These are phyloP conservation scores for Rhizophagus sp. DNA, from an alignment of 192 early-diverging fungal genomes.

Conservation along the genomic window DNA sequence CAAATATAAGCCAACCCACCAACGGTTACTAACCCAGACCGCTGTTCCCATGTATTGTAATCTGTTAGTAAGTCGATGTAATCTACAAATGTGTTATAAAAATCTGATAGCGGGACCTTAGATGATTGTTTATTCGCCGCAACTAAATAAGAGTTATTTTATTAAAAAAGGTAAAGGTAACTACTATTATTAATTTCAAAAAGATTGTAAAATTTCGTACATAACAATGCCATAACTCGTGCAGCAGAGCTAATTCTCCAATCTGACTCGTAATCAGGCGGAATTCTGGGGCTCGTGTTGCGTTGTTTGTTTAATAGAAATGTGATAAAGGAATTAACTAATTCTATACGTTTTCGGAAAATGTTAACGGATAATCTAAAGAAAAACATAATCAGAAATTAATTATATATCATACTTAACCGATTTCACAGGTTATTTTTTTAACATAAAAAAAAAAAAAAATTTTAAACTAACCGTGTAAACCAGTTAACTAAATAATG, in stretches of 20 bases:
- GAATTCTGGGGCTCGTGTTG: constrained; percentile 4
- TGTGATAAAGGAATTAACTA: constrained; percentile 86
- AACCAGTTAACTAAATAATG: constrained; percentile 87
- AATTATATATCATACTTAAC: background rate
- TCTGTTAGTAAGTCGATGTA: constrained; percentile 70
- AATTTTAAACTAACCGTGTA: constrained; percentile 48
- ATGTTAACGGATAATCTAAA: constrained; percentile 53
- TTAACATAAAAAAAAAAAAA: too few relatives aligned
- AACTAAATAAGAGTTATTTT: constrained; percentile 1
- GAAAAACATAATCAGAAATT: background rate
- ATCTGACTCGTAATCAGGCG: constrained; percentile 72
- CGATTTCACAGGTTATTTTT: too few relatives aligned
- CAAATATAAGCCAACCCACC: background rate
- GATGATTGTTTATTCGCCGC: constrained; percentile 65
- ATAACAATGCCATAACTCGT: constrained; percentile 85
- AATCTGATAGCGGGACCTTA: constrained; percentile 68
- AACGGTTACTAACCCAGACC: constrained; percentile 44
- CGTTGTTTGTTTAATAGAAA: constrained; percentile 73
- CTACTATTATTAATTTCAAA: background rate
- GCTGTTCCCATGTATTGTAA: constrained; percentile 74
- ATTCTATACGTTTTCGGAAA: constrained; percentile 72
- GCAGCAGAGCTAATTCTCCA: constrained; percentile 84
- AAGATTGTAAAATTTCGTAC: constrained; percentile 41
- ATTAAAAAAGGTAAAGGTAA: background rate
- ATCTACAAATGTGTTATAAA: constrained; percentile 84